Percentiles rank a stretch among this genome's conserved stretches.
Evolutionary conservation across 176 grass and related monocot species (phyloP).

Genomic region (Chloris gayana): DNA sequence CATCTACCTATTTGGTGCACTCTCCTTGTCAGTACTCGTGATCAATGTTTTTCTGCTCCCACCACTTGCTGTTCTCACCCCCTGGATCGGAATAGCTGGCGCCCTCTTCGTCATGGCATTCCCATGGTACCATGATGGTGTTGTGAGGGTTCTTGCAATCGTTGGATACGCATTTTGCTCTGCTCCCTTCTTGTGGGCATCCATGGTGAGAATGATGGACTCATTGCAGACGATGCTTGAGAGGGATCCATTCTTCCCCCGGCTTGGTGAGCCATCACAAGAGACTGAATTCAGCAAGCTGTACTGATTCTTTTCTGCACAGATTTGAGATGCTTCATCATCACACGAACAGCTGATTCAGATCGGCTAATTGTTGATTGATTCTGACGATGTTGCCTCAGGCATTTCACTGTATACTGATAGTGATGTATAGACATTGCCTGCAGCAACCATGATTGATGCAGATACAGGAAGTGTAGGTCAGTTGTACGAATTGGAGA

Average conservation of each 20-base stretch:
- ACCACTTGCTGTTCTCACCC: slow-evolving; percentile 58
- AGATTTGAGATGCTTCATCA: slow-evolving; percentile 30
- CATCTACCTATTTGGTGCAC: slow-evolving; percentile 72
- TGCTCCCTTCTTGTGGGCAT: slow-evolving; percentile 70
- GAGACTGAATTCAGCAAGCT: slow-evolving; percentile 86
- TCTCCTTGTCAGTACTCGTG: slow-evolving; percentile 57
- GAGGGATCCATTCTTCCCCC: slow-evolving; percentile 79
- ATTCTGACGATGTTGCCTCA: slow-evolving; percentile 44
- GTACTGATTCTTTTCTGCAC: slow-evolving; percentile 61
- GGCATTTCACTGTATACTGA: slow-evolving; percentile 34
- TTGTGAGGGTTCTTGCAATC: slow-evolving; percentile 64
- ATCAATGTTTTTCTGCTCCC: slow-evolving; percentile 82
- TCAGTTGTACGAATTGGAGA: slow-evolving; percentile 30
- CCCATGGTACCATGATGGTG: slow-evolving; percentile 90
- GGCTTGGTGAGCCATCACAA: slow-evolving; percentile 66
- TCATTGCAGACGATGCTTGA: slow-evolving; percentile 71
- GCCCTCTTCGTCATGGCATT: slow-evolving; percentile 78
- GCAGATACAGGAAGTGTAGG: slow-evolving; percentile 42
- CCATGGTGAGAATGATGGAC: slow-evolving; percentile 57
- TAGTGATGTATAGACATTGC: slow-evolving; percentile 30
- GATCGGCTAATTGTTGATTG: slow-evolving; percentile 44
- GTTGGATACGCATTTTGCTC: slow-evolving; percentile 68
- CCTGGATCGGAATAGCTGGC: slow-evolving; percentile 59
- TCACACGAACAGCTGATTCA: slow-evolving; percentile 28
- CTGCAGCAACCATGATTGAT: slow-evolving; percentile 44